These are phyloP conservation scores for Candida manassasensis DNA, from an alignment of 805 yeast species.

Conservation along the genomic window DNA sequence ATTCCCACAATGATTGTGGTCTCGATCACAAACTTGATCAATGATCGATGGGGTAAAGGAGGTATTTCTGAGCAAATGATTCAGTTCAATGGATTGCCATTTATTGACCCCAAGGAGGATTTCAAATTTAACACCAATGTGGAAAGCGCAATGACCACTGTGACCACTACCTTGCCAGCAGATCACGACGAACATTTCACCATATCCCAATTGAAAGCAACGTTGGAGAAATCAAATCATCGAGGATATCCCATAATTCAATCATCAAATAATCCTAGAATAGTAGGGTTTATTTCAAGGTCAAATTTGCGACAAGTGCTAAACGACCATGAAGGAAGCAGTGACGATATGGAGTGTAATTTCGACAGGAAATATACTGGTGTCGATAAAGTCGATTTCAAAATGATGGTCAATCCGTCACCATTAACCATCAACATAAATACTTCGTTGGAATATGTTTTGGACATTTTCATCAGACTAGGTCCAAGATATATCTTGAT, in stretches of 20 bases:
- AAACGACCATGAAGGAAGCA: conserved; percentile 13
- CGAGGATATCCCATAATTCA: conserved; percentile 54
- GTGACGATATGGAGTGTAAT: conserved; percentile 9
- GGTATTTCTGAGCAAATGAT: conserved; percentile 98
- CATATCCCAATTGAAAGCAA: conserved; percentile 26
- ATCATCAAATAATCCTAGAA: conserved; percentile 30
- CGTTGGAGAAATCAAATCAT: conserved; percentile 30
- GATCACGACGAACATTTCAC: conserved; percentile 23
- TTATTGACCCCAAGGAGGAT: conserved; percentile 68
- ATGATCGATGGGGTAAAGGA: conserved; percentile 67
- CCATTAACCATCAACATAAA: conserved; percentile 56
- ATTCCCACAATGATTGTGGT: conserved; percentile 96
- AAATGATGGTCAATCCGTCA: conserved; percentile 43
- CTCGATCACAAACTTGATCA: conserved; percentile 77
- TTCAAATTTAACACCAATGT: conserved; percentile 43
- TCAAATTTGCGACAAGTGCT: conserved; percentile 33
- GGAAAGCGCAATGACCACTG: conserved; percentile 58
- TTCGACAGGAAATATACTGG: conserved; percentile 7
- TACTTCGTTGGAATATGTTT: conserved; percentile 54
- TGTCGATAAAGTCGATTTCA: conserved; percentile 13
- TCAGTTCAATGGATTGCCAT: conserved; percentile 80
- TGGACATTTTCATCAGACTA: conserved; percentile 66
- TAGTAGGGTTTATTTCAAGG: conserved; percentile 45
- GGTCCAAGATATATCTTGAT: conserved; percentile 78
- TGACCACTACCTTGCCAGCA: conserved; percentile 33